phyloP scores from a whole-genome alignment of 495 filamentous ascomycete species.

The Annulohypoxylon maeteangense region DNA sequence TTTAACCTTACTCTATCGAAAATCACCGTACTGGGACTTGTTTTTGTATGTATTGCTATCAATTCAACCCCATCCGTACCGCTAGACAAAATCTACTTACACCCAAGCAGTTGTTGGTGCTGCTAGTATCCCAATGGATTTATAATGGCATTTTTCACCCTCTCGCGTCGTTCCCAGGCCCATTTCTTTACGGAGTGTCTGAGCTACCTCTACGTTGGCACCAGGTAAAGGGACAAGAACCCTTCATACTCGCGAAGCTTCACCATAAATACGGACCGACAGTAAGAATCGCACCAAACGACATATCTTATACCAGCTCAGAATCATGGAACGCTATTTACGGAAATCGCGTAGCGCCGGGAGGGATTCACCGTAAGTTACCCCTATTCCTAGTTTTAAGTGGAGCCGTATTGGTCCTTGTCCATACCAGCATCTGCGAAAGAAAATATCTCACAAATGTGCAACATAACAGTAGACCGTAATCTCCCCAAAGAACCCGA shows the following conservation, averaged over 20 bases:
- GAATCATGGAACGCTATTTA: constrained; percentile 5
- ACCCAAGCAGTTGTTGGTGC: not conserved
- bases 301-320: not conserved
- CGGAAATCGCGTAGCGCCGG: not conserved
- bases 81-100: not conserved
- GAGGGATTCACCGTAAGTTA: not conserved
- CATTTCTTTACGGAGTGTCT: not conserved
- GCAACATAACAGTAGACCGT: not conserved
- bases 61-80: not conserved
- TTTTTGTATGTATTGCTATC: not conserved
- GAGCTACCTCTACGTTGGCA: constrained; percentile 7
- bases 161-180: not conserved
- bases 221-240: not conserved
- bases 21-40: not conserved
- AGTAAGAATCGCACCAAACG: constrained; percentile 8
- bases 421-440: not conserved
- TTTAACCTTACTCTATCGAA: not conserved
- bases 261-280: not conserved
- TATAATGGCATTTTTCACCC: constrained; percentile 1
- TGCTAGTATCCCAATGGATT: not conserved
- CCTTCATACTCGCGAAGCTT: constrained; percentile 3
- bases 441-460: not conserved
- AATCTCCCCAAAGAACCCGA: constrained; percentile 4
- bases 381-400: not conserved
- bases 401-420: too few relatives aligned